phyloP scores from a whole-genome alignment of 2,329 filamentous ascomycete species.

The Diplodia mutila region DNA sequence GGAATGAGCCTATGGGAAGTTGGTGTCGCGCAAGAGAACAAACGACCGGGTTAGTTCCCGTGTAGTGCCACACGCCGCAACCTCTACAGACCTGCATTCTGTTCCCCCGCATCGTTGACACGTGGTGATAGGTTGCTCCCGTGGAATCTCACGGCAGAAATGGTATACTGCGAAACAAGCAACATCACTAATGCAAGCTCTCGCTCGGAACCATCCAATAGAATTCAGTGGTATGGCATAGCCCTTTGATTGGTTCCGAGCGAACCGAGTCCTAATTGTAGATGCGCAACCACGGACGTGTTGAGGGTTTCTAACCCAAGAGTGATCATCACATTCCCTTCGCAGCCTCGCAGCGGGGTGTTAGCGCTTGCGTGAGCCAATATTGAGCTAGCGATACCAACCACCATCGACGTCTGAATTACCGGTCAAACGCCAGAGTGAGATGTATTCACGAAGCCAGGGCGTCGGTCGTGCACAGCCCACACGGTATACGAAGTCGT shows the following conservation, averaged over 20 bases:
- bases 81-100: neutral
- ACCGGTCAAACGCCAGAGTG: neutral
- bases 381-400: neutral
- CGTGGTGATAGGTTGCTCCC: conserved; percentile 5
- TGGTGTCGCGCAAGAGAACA: neutral
- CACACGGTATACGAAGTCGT: neutral
- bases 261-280: no score
- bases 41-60: neutral
- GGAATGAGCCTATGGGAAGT: neutral
- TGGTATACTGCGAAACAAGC: neutral
- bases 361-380: neutral
- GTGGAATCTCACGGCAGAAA: neutral
- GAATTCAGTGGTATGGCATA: no score
- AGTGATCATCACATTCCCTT: no score
- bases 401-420: no score
- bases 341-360: no score
- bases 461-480: neutral
- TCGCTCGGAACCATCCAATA: no score
- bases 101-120: neutral
- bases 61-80: neutral
- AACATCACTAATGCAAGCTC: neutral
- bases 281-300: no score
- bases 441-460: neutral
- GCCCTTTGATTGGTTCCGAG: no score
- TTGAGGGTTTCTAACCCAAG: no score